phyloP scores from a whole-genome alignment of 306 rosid species.

The Lathyrus aphaca region DNA sequence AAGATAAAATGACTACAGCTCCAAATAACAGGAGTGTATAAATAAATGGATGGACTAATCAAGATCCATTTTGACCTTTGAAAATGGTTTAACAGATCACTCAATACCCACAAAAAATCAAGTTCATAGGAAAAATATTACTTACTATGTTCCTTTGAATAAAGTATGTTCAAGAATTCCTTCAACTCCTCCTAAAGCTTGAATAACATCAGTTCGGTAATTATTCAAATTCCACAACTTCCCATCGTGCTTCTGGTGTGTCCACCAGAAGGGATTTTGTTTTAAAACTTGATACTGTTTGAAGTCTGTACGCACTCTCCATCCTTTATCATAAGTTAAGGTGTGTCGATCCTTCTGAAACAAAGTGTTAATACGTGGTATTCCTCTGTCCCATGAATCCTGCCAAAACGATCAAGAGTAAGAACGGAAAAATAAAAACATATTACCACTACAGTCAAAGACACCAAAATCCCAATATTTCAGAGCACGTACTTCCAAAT shows the following conservation, averaged over 20 bases:
- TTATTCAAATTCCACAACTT: constrained; percentile 96
- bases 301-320: constrained; percentile 98
- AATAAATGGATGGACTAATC: neutral
- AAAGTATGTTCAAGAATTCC: constrained; percentile 96
- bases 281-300: constrained; percentile 96
- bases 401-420: constrained; percentile 40
- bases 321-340: constrained; percentile 96
- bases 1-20: neutral
- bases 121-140: neutral
- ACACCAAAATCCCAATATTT: neutral
- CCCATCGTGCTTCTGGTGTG: constrained; percentile 98
- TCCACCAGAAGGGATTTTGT: constrained; percentile 98
- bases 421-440: neutral
- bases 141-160: constrained; percentile 99
- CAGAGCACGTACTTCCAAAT: constrained; percentile 56
- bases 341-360: constrained; percentile 98
- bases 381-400: constrained; percentile 99
- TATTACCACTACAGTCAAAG: neutral
- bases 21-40: neutral
- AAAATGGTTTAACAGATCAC: constrained; percentile 4
- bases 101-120: too few species aligned
- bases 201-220: constrained; percentile 96
- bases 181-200: constrained; percentile 99
- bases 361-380: constrained; percentile 93
- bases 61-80: neutral